phyloP scores from a whole-genome alignment of 805 yeast species.

The Candida sonorensis region DNA sequence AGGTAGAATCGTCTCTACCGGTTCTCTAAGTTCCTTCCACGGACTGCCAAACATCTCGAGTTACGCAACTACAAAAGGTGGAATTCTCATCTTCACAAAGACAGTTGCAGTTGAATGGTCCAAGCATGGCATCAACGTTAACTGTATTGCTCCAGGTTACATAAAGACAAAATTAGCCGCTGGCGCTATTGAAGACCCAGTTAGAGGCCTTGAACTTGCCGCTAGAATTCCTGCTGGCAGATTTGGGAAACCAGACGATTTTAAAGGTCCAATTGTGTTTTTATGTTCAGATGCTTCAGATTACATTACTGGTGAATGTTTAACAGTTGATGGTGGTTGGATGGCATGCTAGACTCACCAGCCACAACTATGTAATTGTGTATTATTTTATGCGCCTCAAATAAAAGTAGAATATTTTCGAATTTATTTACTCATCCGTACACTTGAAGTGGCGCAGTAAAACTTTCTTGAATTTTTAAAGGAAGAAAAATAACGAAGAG shows the following conservation, averaged over 20 bases:
- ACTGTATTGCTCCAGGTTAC: slow-evolving; percentile 45
- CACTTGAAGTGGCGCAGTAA: too few species aligned
- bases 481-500: too few species aligned
- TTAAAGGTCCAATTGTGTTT: slow-evolving; percentile 36
- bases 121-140: slow-evolving; percentile 36
- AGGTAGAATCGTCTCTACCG: slow-evolving; percentile 38
- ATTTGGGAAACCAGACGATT: slow-evolving; percentile 44
- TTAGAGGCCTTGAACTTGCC: slow-evolving; percentile 22
- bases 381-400: too few species aligned
- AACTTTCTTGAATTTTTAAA: too few species aligned
- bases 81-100: slow-evolving; percentile 29
- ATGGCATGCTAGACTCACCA: slow-evolving; percentile 30
- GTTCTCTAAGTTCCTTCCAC: slow-evolving; percentile 34
- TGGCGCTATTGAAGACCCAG: slow-evolving; percentile 21
- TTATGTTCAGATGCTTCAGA: slow-evolving; percentile 44
- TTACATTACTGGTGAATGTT: slow-evolving; percentile 44
- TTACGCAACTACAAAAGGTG: slow-evolving; percentile 38
- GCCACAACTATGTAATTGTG: too few species aligned
- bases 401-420: too few species aligned
- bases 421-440: too few species aligned
- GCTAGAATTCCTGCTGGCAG: slow-evolving; percentile 38
- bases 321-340: slow-evolving; percentile 54
- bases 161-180: slow-evolving; percentile 40
- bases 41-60: slow-evolving; percentile 33
- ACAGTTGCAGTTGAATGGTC: slow-evolving; percentile 41